Evolutionary conservation across 306 rosid genomes (phyloP), one percentile per base, ranked within the genome.

Genomic region (Castanopsis chinensis): DNA sequence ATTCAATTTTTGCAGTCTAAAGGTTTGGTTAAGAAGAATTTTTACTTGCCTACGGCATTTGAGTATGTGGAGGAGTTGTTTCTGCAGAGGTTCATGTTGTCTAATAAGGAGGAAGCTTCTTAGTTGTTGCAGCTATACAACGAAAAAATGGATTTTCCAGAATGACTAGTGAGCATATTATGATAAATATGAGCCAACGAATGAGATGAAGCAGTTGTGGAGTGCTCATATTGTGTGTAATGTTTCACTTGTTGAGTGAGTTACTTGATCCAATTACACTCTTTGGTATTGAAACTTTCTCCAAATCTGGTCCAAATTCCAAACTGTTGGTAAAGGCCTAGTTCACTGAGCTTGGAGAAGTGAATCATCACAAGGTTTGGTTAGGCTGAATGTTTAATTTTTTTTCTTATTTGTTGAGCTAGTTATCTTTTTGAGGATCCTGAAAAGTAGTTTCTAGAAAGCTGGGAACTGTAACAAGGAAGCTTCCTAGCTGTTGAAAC

Each of bases 61-160:
- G 8, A 6, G 8, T 4, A 14, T 10, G 0, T 72, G 5, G 88
- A 87, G 45, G 52, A 32, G 18, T 0, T 0, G 12, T 85, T 85
- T 73, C 21, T 77, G 77, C 11, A 67, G 70, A 80, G 52, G 20
- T 82, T 25, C 57, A 77, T 87, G 58, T 5, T 19, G 41, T 4
- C 73, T 21, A 73, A 77, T 43, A 18, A 77, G 78, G 19, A 80
- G 57, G 71, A 81, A 52, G 67, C 72, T 25, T 69, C 85, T 80
- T 80, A 73, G 75, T 52, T 87, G 32, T 43, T 85, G 82, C 43
- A 71, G 28, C 27, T 83, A 32, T 87, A 83, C 35, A 19, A 76
- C 75, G 65, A 82, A 72, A 76, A 82, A 27, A 21, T n/a, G 74
- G 10, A 10, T 68, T 15, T 54, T 72, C 4, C 78, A 8, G 18